Conservation (phyloP, 2,329 filamentous ascomycete species). For the Scedosporium minutisporum region DNA sequence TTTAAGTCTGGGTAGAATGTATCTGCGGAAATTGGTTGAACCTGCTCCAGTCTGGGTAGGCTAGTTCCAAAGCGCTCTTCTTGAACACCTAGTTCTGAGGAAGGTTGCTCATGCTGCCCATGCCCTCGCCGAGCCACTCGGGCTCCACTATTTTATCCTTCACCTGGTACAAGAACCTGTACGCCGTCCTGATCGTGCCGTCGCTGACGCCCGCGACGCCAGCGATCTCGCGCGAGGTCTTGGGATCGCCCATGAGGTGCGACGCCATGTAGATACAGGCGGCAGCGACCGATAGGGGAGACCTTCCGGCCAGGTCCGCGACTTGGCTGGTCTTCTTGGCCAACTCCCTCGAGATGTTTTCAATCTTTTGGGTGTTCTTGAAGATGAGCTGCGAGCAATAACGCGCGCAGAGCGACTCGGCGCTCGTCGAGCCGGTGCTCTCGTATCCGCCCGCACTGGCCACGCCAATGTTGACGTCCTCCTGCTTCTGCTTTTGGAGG, state of each 20-base stretch:
- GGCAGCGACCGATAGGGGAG: conserved; percentile 85
- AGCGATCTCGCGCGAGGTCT: conserved; percentile 79
- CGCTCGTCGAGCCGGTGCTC: conserved; percentile 66
- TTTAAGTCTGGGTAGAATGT: not conserved
- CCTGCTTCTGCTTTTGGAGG: conserved; percentile 63
- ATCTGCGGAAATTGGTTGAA: too few relatives aligned
- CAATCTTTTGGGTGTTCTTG: conserved; percentile 62
- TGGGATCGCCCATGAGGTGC: conserved; percentile 70
- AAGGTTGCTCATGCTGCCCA: conserved; percentile 58
- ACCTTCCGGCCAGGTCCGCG: conserved; percentile 80
- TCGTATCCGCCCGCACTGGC: conserved; percentile 61
- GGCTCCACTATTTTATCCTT: conserved; percentile 65
- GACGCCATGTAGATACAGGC: conserved; percentile 96
- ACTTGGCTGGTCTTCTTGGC: conserved; percentile 68
- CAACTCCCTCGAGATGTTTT: conserved; percentile 69
- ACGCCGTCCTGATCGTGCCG: conserved; percentile 91
- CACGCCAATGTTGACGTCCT: conserved; percentile 35
- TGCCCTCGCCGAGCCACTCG: conserved; percentile 64
- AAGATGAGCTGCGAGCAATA: conserved; percentile 78
- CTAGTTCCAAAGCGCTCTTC: not conserved
- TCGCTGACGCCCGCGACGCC: conserved; percentile 82
- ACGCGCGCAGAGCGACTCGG: conserved; percentile 76
- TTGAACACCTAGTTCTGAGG: conserved; percentile 29
- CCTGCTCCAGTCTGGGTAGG: too few relatives aligned
- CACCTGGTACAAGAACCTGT: conserved; percentile 74